These are phyloP conservation scores for Byssoonygena ceratinophila DNA, from an alignment of 2,329 filamentous ascomycete species.

Conservation along the genomic window DNA sequence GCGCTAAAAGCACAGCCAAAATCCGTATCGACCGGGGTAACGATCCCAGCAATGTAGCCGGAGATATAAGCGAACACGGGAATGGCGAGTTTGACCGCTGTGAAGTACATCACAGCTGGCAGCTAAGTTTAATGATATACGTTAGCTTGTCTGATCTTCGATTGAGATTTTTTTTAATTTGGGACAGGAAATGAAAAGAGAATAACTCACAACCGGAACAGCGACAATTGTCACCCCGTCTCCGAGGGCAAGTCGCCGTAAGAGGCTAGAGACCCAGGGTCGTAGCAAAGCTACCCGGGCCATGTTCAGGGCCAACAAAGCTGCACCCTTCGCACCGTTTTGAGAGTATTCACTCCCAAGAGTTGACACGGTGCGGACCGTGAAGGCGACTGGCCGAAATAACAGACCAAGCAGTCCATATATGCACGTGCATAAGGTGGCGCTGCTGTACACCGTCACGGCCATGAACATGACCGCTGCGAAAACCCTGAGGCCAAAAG, in stretches of 20 bases:
- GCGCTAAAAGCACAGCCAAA: slow-evolving; percentile 1
- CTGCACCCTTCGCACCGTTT: slow-evolving; percentile 7
- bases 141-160: neutral
- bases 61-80: slow-evolving; percentile 10
- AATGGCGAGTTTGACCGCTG: neutral
- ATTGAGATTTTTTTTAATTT: neutral
- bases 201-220: slow-evolving; percentile 6
- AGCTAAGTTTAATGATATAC: neutral
- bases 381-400: neutral
- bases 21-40: slow-evolving; percentile 2
- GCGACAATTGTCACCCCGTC: slow-evolving; percentile 3
- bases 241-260: neutral
- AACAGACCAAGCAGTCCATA: neutral
- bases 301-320: slow-evolving; percentile 1
- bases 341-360: neutral
- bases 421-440: neutral
- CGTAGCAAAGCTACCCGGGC: neutral
- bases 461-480: slow-evolving; percentile 4
- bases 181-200: neutral
- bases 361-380: neutral
- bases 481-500: slow-evolving; percentile 10
- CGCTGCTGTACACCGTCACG: neutral
- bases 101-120: neutral
- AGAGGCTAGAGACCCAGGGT: neutral
- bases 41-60: slow-evolving; percentile 9